These are phyloP conservation scores for Metschnikowia similis DNA, from an alignment of 805 yeast species.

Conservation along the genomic window DNA sequence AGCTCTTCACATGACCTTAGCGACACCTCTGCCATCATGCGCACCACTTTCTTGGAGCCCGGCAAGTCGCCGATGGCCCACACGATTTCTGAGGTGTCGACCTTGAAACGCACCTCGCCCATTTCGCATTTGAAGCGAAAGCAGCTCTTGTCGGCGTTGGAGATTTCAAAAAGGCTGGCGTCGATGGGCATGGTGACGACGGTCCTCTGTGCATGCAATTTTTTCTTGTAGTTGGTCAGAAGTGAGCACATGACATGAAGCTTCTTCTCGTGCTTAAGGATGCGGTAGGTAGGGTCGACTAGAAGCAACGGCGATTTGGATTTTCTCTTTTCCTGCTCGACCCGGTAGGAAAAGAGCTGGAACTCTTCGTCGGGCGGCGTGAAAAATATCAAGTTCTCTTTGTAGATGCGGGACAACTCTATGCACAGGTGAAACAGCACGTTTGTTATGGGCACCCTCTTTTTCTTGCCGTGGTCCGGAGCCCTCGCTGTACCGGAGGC, in stretches of 20 bases:
- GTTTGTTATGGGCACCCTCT: constrained; percentile 31
- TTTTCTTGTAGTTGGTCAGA: constrained; percentile 31
- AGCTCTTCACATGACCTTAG: constrained; percentile 2
- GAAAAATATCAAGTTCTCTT: constrained; percentile 64
- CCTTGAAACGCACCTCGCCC: constrained; percentile 68
- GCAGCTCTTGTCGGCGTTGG: constrained; percentile 8
- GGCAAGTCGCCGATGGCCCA: constrained; percentile 71
- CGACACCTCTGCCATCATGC: constrained; percentile 53
- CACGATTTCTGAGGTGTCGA: constrained; percentile 62
- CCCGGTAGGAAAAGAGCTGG: constrained; percentile 34
- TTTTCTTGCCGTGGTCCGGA: constrained; percentile 1
- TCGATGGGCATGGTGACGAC: constrained; percentile 31
- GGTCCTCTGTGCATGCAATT: constrained; percentile 30
- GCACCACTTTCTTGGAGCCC: constrained; percentile 48
- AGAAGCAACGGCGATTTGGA: constrained; percentile 41
- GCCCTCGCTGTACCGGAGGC: background rate
- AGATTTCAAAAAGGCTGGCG: constrained; percentile 30
- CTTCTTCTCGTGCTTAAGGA: constrained; percentile 18
- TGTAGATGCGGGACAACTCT: constrained; percentile 64
- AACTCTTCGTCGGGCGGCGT: constrained; percentile 74
- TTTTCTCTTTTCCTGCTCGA: constrained; percentile 38
- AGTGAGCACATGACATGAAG: constrained; percentile 35
- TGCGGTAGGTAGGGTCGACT: constrained; percentile 35
- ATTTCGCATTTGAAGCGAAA: constrained; percentile 49
- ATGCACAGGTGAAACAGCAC: constrained; percentile 63